These are phyloP conservation scores for Lipomyces oligophaga DNA, from an alignment of 805 yeast genomes.

Conservation along the genomic window DNA sequence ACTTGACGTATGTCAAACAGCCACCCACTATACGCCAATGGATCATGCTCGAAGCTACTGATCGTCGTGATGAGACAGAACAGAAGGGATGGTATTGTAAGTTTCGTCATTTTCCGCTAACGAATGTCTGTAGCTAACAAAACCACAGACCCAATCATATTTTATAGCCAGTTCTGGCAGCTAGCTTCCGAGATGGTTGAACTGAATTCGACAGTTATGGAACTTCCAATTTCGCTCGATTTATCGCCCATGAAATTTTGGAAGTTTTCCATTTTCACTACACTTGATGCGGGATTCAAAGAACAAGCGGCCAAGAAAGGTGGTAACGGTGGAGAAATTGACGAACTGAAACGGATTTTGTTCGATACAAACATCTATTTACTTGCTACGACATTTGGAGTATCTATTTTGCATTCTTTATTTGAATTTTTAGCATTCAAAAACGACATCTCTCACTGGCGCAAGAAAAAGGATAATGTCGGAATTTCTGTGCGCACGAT, in stretches of 20 bases:
- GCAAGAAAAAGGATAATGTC: slow-evolving; percentile 41
- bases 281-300: slow-evolving; percentile 35
- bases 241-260: slow-evolving; percentile 34
- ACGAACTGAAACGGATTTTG: slow-evolving; percentile 39
- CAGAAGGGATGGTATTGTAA: slow-evolving; percentile 36
- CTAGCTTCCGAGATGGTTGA: slow-evolving; percentile 38
- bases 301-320: slow-evolving; percentile 34
- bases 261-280: slow-evolving; percentile 37
- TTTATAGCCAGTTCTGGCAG: slow-evolving; percentile 44
- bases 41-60: slow-evolving; percentile 34
- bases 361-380: slow-evolving; percentile 41
- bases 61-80: slow-evolving; percentile 35
- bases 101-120: not conserved
- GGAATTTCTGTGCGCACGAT: slow-evolving; percentile 43
- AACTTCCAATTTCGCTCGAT: slow-evolving; percentile 35
- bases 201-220: slow-evolving; percentile 33
- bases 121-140: too few relatives aligned
- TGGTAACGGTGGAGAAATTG: slow-evolving; percentile 39
- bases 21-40: slow-evolving; percentile 33
- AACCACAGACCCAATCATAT: slow-evolving; percentile 36
- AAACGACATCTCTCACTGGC: slow-evolving; percentile 44
- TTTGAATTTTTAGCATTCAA: slow-evolving; percentile 44
- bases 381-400: slow-evolving; percentile 37
- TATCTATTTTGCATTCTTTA: slow-evolving; percentile 40
- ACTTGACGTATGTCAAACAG: slow-evolving; percentile 27